A percentile compares a stretch with the other conserved stretches of the same genome.
Evolutionary conservation across 2,329 filamentous ascomycete species (phyloP).

Genomic region (Epichloe hybrida): DNA sequence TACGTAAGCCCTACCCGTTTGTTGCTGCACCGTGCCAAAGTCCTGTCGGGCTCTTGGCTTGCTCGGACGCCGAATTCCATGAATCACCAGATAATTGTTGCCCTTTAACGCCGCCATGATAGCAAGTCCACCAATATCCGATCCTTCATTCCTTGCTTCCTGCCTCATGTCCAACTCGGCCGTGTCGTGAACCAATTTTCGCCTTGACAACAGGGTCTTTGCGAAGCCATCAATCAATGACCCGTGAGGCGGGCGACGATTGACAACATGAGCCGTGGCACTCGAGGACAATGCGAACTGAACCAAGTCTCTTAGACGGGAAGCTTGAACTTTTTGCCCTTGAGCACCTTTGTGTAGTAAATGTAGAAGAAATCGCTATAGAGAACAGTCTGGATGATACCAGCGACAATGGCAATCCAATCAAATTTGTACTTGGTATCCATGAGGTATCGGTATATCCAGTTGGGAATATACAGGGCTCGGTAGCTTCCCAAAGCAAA

Average conservation of each 20-base stretch:
- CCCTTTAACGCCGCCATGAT: constrained; percentile 3
- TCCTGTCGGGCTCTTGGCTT: neutral
- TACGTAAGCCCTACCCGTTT: neutral
- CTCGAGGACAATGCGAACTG: neutral
- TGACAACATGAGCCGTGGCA: neutral
- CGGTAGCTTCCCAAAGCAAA: constrained; percentile 87
- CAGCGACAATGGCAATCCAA: constrained; percentile 76
- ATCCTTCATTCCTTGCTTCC: neutral
- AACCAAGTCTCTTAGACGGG: constrained; percentile 45
- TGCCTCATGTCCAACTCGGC: neutral
- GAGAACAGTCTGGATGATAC: constrained; percentile 81
- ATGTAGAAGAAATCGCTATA: constrained; percentile 99
- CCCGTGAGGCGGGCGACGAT: neutral
- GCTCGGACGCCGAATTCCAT: neutral
- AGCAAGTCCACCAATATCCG: constrained; percentile 1
- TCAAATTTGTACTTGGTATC: constrained; percentile 63
- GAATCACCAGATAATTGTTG: neutral
- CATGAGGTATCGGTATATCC: constrained; percentile 80
- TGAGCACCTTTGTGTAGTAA: constrained; percentile 92
- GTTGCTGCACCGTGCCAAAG: neutral
- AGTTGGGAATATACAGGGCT: constrained; percentile 95
- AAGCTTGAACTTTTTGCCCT: constrained; percentile 78
- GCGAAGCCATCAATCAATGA: neutral
- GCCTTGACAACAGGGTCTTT: neutral
- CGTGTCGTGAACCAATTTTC: neutral